Evolutionary conservation across 2,329 filamentous ascomycete genomes (phyloP), one percentile per base, ranked within the genome.

Genomic region (Orbilia oligospora): DNA sequence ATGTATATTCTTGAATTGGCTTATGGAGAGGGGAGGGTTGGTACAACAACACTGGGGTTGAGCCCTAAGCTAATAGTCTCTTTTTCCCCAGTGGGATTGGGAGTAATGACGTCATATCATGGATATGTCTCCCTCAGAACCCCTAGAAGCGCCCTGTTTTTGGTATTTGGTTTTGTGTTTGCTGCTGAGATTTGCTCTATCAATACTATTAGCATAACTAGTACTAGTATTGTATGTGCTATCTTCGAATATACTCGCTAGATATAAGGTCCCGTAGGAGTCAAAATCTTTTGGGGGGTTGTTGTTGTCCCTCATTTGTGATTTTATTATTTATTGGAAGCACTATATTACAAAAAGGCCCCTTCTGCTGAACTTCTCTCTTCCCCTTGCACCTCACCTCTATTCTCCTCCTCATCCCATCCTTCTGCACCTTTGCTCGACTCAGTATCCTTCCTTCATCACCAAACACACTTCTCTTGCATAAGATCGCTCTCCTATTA

Each of bases 371-470:
- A 18, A 46, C n/a, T 33, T 12, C 27, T 27, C n/a, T 33, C 36
- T 49, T 53, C 44, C 16, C 16, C 27, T n/a, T 58, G 16, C 33
- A 12, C n/a, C 22, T 58, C 24, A 20, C 20, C 48, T 14, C 36
- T 9, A 36, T 9, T 58, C 44, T 20, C n/a, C 4, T 20, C n/a
- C 4, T n/a, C 44, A 9, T 6, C 44, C n/a, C 18, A 18, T 46
- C 4, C n/a, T 46, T 20, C 44, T 20, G 1, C n/a, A 46, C 10
- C 44, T 2, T 49, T 22, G n/a, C 36, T 67, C 48, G 24, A 12
- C 14, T 58, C 30, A 4, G 24, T 27, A 30, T 46, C 51, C n/a
- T 20, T 44, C 65, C 49, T 44, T 56, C 48, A 14, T 67, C 65
- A 12, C 30, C 20, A 20, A 12, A 66, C 22, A 33, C 36, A n/a